Percentiles rank a stretch among this genome's conserved stretches.
phyloP scores from a whole-genome alignment of 1,284 basidiomycete genomes.

The Malassezia yamatoensis region DNA sequence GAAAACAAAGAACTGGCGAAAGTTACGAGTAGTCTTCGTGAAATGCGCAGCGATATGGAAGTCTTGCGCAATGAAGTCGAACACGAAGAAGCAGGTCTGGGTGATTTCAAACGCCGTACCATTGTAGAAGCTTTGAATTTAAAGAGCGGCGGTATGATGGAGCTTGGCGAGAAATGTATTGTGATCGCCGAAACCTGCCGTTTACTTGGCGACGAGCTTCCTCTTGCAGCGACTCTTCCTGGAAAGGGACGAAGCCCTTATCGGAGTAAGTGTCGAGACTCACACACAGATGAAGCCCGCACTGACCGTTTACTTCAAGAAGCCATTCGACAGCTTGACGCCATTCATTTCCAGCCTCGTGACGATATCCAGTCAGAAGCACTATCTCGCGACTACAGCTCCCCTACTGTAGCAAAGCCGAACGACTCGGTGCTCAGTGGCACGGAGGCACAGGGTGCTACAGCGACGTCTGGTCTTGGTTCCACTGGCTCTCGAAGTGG shows the following conservation, averaged over 20 bases:
- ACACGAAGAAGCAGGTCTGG: slow-evolving; percentile 67
- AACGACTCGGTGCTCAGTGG: not conserved
- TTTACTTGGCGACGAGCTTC: slow-evolving; percentile 69
- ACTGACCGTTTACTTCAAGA: slow-evolving; percentile 17
- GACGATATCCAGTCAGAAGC: not conserved
- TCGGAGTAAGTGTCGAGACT: slow-evolving; percentile 11
- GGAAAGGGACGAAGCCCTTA: slow-evolving; percentile 69
- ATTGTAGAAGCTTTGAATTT: slow-evolving; percentile 65
- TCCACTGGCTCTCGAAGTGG: not conserved
- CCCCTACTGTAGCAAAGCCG: slow-evolving; percentile 1
- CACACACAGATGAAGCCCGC: slow-evolving; percentile 12
- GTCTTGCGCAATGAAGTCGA: slow-evolving; percentile 71
- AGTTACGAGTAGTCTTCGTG: slow-evolving; percentile 67
- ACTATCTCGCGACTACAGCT: slow-evolving; percentile 5
- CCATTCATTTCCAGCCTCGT: slow-evolving; percentile 16
- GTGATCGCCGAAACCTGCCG: slow-evolving; percentile 74
- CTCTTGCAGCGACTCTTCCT: slow-evolving; percentile 67
- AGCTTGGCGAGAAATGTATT: slow-evolving; percentile 77
- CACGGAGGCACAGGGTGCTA: not conserved
- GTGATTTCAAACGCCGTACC: slow-evolving; percentile 71
- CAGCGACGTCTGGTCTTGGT: not conserved
- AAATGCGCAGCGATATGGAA: slow-evolving; percentile 64
- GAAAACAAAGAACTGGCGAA: slow-evolving; percentile 70
- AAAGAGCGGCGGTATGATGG: slow-evolving; percentile 77
- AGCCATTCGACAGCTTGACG: slow-evolving; percentile 16